Conservation (phyloP, 2,329 filamentous ascomycete species). For the Epichloe hybrida region DNA sequence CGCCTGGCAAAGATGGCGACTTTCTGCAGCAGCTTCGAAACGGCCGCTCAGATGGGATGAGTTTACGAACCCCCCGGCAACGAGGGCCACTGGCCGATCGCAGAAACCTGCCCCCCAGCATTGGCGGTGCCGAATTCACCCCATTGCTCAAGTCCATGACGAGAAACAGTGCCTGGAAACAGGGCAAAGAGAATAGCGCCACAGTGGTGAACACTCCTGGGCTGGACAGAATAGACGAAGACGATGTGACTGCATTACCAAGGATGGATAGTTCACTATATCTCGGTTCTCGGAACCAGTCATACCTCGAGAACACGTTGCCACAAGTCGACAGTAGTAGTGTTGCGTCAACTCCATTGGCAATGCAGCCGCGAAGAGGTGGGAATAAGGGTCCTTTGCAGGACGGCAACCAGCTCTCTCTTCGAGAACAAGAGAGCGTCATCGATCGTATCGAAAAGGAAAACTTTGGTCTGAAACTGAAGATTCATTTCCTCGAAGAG, state of each 20-base stretch:
- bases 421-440: conserved; percentile 89
- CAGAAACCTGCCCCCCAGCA: conserved; percentile 52
- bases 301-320: conserved; percentile 54
- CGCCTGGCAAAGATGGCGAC: conserved; percentile 55
- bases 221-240: conserved; percentile 50
- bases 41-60: conserved; percentile 41
- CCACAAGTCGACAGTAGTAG: conserved; percentile 70
- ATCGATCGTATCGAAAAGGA: conserved; percentile 97
- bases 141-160: conserved; percentile 77
- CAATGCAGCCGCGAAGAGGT: conserved; percentile 49
- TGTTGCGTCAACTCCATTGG: conserved; percentile 68
- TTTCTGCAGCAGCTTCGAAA: conserved; percentile 63
- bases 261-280: conserved; percentile 60
- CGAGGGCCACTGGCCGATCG: conserved; percentile 56
- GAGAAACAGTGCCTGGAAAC: conserved; percentile 54
- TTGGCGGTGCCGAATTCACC: conserved; percentile 73
- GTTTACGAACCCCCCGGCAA: conserved; percentile 59
- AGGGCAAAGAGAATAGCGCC: conserved; percentile 48
- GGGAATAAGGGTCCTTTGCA: conserved; percentile 57
- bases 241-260: conserved; percentile 64
- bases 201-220: conserved; percentile 55
- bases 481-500: conserved; percentile 93
- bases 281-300: conserved; percentile 50
- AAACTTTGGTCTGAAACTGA: conserved; percentile 92
- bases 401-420: conserved; percentile 77